A percentile compares a stretch with the other conserved stretches of the same genome.
Conservation (phyloP, 306 rosid species). For the Senna siamea region DNA sequence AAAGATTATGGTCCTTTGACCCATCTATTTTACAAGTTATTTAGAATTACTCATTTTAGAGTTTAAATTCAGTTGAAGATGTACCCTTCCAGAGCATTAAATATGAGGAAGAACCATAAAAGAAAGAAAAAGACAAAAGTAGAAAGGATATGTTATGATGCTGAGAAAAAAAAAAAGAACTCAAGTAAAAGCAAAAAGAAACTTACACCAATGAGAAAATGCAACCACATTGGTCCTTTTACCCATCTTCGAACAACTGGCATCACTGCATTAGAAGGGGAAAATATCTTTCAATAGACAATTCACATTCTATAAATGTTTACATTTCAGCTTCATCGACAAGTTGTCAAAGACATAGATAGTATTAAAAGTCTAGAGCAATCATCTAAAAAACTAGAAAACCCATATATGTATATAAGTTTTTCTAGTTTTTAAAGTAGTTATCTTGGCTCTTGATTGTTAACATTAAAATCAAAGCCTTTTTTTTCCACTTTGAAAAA, state of each 20-base stretch:
- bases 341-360: neutral
- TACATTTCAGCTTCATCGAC: conserved; percentile 2
- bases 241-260: conserved; percentile 63
- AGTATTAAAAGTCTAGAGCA: neutral
- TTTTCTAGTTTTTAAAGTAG: neutral
- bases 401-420: neutral
- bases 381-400: neutral
- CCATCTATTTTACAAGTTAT: neutral
- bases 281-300: conserved; percentile 1
- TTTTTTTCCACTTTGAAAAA: neutral
- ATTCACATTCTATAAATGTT: neutral
- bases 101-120: conserved; percentile 6
- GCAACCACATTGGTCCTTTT: conserved; percentile 89
- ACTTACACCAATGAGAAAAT: conserved; percentile 81
- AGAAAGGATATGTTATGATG: neutral
- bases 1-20: neutral
- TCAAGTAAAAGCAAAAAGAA: conserved; percentile 15
- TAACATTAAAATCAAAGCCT: neutral
- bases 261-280: conserved; percentile 62
- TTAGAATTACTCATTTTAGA: conserved; percentile 16
- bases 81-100: conserved; percentile 6
- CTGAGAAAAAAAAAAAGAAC: neutral
- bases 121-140: neutral
- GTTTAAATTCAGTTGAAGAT: neutral
- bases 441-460: neutral